These are phyloP conservation scores for Hypoxylon sp. DNA, from an alignment of 2,329 filamentous ascomycete genomes.

Conservation along the genomic window DNA sequence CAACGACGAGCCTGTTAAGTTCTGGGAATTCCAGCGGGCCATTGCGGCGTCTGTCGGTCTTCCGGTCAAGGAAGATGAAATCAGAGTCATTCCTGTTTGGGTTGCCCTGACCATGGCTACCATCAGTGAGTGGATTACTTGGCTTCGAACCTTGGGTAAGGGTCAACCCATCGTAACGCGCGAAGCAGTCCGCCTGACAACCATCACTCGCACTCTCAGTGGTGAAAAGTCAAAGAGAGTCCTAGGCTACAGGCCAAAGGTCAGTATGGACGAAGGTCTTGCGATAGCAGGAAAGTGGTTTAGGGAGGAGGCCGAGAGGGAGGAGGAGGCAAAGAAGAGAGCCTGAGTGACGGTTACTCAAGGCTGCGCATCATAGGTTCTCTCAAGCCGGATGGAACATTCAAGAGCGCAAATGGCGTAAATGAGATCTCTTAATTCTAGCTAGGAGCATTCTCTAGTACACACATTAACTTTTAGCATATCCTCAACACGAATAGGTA, in stretches of 20 bases:
- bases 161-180: background rate
- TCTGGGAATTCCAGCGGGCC: background rate
- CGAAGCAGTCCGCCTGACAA: background rate
- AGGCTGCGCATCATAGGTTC: no score
- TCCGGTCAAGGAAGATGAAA: slow-evolving; percentile 3
- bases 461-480: no score
- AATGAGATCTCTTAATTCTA: background rate
- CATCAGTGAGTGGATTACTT: slow-evolving; percentile 1
- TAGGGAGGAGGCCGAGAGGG: background rate
- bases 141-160: slow-evolving; percentile 1
- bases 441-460: no score
- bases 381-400: no score
- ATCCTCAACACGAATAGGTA: no score
- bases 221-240: slow-evolving; percentile 1
- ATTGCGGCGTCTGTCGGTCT: background rate
- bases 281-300: background rate
- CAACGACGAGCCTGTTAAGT: background rate
- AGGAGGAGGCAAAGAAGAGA: background rate
- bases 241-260: background rate
- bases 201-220: background rate
- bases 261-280: slow-evolving; percentile 2
- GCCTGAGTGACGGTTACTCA: background rate
- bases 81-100: slow-evolving; percentile 1
- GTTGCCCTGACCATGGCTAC: background rate
- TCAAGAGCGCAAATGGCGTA: background rate